A percentile compares a stretch with the other conserved stretches of the same genome.
Evolutionary conservation across 164 flowering plant genomes (phyloP).

Genomic region (Chloranthus sessilifolius): DNA sequence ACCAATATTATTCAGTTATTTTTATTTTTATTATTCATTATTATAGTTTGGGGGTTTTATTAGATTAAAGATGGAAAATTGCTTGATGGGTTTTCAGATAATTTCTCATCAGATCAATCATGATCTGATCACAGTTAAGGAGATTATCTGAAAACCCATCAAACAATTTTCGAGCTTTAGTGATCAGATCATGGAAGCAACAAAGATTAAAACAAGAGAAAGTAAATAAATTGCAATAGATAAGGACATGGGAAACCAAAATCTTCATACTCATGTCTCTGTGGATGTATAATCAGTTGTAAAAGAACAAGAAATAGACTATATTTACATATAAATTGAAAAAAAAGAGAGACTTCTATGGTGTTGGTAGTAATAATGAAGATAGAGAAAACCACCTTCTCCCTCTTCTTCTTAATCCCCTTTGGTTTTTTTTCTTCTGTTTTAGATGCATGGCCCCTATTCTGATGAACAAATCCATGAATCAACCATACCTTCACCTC

Average conservation of each 20-base stretch:
- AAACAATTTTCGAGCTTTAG: too few relatives aligned
- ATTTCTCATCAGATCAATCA: too few relatives aligned
- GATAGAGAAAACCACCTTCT: neutral
- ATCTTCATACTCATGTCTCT: constrained; percentile 15
- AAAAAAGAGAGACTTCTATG: neutral
- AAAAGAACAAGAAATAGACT: constrained; percentile 1
- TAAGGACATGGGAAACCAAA: constrained; percentile 7
- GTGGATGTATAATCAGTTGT: constrained; percentile 12
- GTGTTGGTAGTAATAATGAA: neutral
- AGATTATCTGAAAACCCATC: too few relatives aligned
- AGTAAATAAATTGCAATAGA: neutral
- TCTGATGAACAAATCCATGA: constrained; percentile 62
- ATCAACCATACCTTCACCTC: constrained; percentile 54
- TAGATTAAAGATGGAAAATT: too few relatives aligned
- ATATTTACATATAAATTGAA: constrained; percentile 21
- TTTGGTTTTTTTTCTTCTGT: neutral
- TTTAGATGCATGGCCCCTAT: too few relatives aligned
- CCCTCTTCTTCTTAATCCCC: too few relatives aligned
- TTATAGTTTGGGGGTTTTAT: too few relatives aligned
- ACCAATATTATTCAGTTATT: too few relatives aligned
- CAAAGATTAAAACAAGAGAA: constrained; percentile 8
- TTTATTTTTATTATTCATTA: too few relatives aligned
- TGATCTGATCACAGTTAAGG: too few relatives aligned
- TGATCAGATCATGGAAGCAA: too few relatives aligned
- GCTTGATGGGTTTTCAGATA: too few relatives aligned